These are phyloP conservation scores for Cladorrhinum sp. DNA, from an alignment of 2,329 filamentous ascomycete genomes.

Conservation along the genomic window DNA sequence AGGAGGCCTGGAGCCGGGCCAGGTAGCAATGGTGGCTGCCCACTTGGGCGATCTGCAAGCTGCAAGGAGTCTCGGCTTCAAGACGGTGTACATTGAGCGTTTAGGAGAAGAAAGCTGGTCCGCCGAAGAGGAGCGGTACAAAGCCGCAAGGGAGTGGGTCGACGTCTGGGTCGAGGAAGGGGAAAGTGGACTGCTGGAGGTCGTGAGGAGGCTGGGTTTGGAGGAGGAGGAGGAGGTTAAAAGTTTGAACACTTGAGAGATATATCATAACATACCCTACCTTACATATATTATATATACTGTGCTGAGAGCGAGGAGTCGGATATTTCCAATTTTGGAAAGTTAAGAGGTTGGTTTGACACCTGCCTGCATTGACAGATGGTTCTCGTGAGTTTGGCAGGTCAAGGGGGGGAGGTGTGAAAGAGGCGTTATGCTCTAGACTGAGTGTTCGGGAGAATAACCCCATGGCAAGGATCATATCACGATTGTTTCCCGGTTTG, in stretches of 20 bases:
- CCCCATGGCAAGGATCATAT: background rate
- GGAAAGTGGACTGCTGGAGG: slow-evolving; percentile 51
- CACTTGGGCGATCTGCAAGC: slow-evolving; percentile 67
- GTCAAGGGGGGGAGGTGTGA: background rate
- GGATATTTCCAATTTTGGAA: background rate
- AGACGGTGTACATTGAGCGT: slow-evolving; percentile 73
- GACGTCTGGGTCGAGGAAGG: slow-evolving; percentile 58
- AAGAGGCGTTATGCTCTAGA: no score
- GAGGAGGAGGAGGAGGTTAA: background rate
- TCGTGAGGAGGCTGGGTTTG: slow-evolving; percentile 44
- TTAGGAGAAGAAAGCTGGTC: slow-evolving; percentile 61
- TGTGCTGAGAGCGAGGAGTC: background rate
- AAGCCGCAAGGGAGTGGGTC: slow-evolving; percentile 57
- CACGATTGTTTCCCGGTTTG: background rate
- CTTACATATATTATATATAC: no score
- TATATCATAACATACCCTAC: no score
- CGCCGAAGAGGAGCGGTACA: slow-evolving; percentile 47
- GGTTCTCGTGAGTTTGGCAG: background rate
- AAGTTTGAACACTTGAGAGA: no score
- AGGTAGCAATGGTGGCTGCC: slow-evolving; percentile 76
- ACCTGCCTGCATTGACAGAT: background rate
- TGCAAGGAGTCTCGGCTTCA: slow-evolving; percentile 61
- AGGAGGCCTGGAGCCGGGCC: slow-evolving; percentile 50
- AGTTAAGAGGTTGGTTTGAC: no score
- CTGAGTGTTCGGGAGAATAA: background rate